phyloP scores from a whole-genome alignment of 805 yeast genomes.

The Teunomyces stri region DNA sequence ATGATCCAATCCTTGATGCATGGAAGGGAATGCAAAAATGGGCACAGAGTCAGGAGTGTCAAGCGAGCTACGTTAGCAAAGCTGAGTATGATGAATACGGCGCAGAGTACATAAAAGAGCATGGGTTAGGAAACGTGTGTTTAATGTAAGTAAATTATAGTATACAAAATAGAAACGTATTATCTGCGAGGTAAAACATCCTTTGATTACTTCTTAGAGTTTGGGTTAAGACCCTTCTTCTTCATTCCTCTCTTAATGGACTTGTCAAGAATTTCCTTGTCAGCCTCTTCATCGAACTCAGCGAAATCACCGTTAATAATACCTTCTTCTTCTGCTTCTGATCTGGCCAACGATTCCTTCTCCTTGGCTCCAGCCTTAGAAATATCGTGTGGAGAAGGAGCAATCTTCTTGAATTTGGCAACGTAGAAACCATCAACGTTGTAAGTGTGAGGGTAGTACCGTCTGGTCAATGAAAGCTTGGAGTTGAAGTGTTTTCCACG shows the following conservation, averaged over 20 bases:
- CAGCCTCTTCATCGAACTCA: conserved; percentile 72
- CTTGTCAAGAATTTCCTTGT: conserved; percentile 66
- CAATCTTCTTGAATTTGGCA: conserved; percentile 91
- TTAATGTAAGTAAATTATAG: conserved; percentile 17
- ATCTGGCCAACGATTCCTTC: conserved; percentile 77
- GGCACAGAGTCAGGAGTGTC: conserved; percentile 50
- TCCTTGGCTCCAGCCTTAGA: conserved; percentile 86
- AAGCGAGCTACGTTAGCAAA: conserved; percentile 53
- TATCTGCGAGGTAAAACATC: neutral
- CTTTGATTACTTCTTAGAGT: conserved; percentile 24
- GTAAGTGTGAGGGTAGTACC: conserved; percentile 97
- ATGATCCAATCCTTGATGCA: conserved; percentile 72
- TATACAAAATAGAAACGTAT: conserved; percentile 5
- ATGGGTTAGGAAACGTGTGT: conserved; percentile 66
- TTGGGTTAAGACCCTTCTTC: conserved; percentile 74
- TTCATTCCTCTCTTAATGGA: conserved; percentile 62
- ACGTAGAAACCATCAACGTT: conserved; percentile 98
- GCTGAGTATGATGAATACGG: conserved; percentile 87
- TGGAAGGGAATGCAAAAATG: conserved; percentile 95
- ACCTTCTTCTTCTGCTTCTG: conserved; percentile 78
- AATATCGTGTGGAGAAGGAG: conserved; percentile 79
- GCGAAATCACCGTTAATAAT: conserved; percentile 86
- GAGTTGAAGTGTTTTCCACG: conserved; percentile 90
- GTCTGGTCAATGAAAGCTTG: conserved; percentile 74
- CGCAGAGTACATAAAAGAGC: conserved; percentile 83